Percentiles rank a stretch among this genome's conserved stretches.
Evolutionary conservation across 2,329 filamentous ascomycete genomes (phyloP).

Genomic region (Neonectria magnoliae): DNA sequence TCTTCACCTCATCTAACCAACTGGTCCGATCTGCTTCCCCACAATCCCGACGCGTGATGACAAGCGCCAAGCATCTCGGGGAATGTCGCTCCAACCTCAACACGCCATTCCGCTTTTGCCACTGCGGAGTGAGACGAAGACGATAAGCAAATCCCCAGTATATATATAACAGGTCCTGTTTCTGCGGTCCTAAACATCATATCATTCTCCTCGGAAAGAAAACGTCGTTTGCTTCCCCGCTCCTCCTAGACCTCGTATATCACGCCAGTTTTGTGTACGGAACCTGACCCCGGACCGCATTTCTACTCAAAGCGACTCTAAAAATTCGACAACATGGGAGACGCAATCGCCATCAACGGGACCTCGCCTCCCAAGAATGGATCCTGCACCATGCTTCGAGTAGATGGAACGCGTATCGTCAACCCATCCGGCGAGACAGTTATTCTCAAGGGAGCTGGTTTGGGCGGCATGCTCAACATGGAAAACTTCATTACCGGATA

Average conservation of each 20-base stretch:
- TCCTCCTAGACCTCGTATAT: not conserved
- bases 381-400: slow-evolving; percentile 44
- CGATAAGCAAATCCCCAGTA: not conserved
- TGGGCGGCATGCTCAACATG: slow-evolving; percentile 55
- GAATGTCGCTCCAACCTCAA: not conserved
- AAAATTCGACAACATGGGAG: not conserved
- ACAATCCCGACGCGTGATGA: not conserved
- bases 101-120: not conserved
- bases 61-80: not conserved
- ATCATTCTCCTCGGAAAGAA: not conserved
- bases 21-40: not conserved
- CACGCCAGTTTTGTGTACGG: not conserved
- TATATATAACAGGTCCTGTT: not conserved
- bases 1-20: not conserved
- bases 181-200: not conserved
- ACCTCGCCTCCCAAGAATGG: not conserved
- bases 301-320: not conserved
- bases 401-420: slow-evolving; percentile 51
- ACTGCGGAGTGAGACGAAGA: not conserved
- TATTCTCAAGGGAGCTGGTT: slow-evolving; percentile 52
- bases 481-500: slow-evolving; percentile 74
- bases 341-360: not conserved
- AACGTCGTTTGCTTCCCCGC: not conserved
- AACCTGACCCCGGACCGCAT: not conserved
- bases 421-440: slow-evolving; percentile 55